Percentiles rank a stretch among this genome's conserved stretches.
phyloP scores from a whole-genome alignment of 495 filamentous ascomycete genomes.

The Penicillium canariense region DNA sequence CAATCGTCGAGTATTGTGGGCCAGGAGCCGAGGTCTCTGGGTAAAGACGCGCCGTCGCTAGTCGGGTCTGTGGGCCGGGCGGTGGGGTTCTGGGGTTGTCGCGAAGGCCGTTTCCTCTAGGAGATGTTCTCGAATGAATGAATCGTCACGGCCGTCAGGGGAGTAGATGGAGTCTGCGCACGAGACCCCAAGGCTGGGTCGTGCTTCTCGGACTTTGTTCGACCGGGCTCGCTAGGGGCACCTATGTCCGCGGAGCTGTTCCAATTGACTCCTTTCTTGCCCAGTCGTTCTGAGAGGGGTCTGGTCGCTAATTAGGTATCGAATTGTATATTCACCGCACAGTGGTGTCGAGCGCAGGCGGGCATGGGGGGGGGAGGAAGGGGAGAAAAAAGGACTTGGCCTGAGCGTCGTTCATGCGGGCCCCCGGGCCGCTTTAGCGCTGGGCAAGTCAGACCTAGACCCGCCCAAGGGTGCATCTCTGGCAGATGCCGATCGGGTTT shows the following conservation, averaged over 20 bases:
- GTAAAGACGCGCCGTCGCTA: background rate
- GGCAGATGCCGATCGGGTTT: conserved; percentile 10
- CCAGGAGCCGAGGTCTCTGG: too few relatives aligned
- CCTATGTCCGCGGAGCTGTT: background rate
- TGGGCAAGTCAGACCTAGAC: conserved; percentile 11
- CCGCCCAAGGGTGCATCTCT: conserved; percentile 10
- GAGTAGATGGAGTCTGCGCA: background rate
- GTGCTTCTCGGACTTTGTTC: background rate
- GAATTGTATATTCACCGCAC: background rate
- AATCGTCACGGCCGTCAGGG: background rate
- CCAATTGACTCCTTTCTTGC: background rate
- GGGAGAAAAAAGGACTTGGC: conserved; percentile 22
- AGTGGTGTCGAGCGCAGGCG: background rate
- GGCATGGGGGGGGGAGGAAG: background rate
- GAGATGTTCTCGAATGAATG: background rate
- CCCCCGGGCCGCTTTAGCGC: conserved; percentile 21
- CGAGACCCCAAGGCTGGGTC: background rate
- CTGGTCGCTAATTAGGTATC: background rate
- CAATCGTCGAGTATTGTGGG: too few relatives aligned
- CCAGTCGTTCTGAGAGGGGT: background rate
- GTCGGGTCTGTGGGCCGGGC: background rate
- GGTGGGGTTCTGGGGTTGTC: background rate
- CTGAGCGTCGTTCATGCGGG: conserved; percentile 27
- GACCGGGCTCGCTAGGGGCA: background rate
- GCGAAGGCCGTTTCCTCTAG: background rate